These are phyloP conservation scores for Saturnispora dispora DNA, from an alignment of 805 yeast species.

Conservation along the genomic window DNA sequence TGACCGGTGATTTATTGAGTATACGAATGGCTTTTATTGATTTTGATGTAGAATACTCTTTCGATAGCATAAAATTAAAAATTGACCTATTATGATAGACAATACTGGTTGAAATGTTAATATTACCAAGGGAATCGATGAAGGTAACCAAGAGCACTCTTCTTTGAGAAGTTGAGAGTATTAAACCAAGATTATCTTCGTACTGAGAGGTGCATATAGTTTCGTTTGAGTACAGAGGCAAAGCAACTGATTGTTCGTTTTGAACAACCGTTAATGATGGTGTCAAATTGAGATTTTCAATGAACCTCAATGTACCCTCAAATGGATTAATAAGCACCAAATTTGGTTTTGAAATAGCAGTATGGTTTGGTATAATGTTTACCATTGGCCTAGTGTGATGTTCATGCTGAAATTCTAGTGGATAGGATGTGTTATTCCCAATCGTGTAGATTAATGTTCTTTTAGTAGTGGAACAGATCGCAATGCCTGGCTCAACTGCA, in stretches of 20 bases:
- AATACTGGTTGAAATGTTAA: slow-evolving; percentile 25
- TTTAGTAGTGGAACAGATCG: slow-evolving; percentile 32
- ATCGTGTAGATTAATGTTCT: slow-evolving; percentile 63
- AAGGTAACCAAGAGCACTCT: slow-evolving; percentile 54
- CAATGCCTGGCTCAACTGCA: slow-evolving; percentile 23
- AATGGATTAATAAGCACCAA: slow-evolving; percentile 53
- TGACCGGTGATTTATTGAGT: slow-evolving; percentile 35
- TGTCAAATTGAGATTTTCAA: slow-evolving; percentile 66
- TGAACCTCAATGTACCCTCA: slow-evolving; percentile 54
- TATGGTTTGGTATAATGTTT: slow-evolving; percentile 50
- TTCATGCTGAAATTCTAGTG: slow-evolving; percentile 41
- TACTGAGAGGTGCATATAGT: slow-evolving; percentile 45
- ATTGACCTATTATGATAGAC: slow-evolving; percentile 14
- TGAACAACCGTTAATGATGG: slow-evolving; percentile 39
- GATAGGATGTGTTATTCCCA: slow-evolving; percentile 46
- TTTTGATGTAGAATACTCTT: slow-evolving; percentile 24
- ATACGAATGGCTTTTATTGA: slow-evolving; percentile 48
- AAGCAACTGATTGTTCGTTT: slow-evolving; percentile 28
- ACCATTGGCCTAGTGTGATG: slow-evolving; percentile 31
- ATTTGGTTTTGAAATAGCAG: slow-evolving; percentile 51
- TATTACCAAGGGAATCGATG: slow-evolving; percentile 61
- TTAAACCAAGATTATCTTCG: slow-evolving; percentile 67
- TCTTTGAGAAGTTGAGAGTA: slow-evolving; percentile 61
- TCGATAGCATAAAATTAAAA: slow-evolving; percentile 10
- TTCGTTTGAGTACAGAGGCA: slow-evolving; percentile 46